These are phyloP conservation scores for Linnemannia hyalina DNA, from an alignment of 192 early-diverging fungal genomes.

Conservation along the genomic window DNA sequence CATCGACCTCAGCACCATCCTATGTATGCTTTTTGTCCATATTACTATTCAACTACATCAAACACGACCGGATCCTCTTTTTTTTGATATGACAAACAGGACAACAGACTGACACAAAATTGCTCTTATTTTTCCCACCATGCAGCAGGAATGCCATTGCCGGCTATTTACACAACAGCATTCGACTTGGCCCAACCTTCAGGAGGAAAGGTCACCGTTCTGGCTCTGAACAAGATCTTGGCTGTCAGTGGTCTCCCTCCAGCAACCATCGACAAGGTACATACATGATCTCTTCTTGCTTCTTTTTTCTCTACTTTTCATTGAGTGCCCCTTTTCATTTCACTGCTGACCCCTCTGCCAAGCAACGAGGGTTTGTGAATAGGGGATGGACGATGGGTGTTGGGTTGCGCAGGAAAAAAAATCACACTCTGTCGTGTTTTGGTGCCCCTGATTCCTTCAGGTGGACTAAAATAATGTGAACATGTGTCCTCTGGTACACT, in stretches of 20 bases:
- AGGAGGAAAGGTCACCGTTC: slow-evolving; percentile 58
- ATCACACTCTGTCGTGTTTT: neutral
- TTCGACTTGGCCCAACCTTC: slow-evolving; percentile 59
- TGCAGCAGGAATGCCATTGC: slow-evolving; percentile 46
- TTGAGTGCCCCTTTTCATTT: neutral
- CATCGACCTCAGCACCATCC: slow-evolving; percentile 25
- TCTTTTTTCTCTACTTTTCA: neutral
- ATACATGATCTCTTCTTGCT: neutral
- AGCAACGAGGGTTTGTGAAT: neutral
- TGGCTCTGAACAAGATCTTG: slow-evolving; percentile 60
- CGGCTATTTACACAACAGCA: slow-evolving; percentile 61
- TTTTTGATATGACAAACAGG: neutral
- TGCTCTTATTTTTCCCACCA: neutral
- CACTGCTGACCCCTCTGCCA: slow-evolving; percentile 1
- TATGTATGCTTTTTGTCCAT: slow-evolving; percentile 14
- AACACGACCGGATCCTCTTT: neutral
- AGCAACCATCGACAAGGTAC: slow-evolving; percentile 61
- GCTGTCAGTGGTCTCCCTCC: slow-evolving; percentile 57
- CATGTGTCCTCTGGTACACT: slow-evolving; percentile 3
- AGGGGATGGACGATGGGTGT: neutral
- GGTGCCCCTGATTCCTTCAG: slow-evolving; percentile 14
- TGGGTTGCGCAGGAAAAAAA: neutral
- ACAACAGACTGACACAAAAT: neutral
- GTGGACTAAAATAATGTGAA: slow-evolving; percentile 3
- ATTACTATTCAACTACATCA: neutral